phyloP scores from a whole-genome alignment of 139 green algal species.

The Picocystis salinarum region DNA sequence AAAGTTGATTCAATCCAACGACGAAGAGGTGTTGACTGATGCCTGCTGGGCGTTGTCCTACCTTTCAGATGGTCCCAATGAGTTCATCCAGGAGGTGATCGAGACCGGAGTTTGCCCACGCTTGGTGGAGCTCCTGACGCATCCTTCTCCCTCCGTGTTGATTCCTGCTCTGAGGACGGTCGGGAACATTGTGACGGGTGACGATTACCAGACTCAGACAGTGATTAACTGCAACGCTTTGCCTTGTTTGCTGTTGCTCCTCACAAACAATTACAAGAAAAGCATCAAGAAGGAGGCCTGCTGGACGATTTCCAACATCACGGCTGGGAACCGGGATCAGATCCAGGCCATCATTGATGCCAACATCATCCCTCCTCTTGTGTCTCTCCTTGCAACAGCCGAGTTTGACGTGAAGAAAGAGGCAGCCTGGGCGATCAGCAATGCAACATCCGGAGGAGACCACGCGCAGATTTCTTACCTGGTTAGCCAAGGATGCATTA shows the following conservation, averaged over 20 bases:
- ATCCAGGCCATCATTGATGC: slow-evolving; percentile 88
- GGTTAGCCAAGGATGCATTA: slow-evolving; percentile 71
- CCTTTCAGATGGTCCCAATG: slow-evolving; percentile 93
- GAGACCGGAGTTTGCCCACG: slow-evolving; percentile 72
- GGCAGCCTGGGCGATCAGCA: slow-evolving; percentile 95
- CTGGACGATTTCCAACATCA: slow-evolving; percentile 99
- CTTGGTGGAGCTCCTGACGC: slow-evolving; percentile 58
- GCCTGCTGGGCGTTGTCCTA: slow-evolving; percentile 98
- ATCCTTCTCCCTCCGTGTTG: slow-evolving; percentile 51
- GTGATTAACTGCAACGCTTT: slow-evolving; percentile 96
- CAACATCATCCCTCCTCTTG: slow-evolving; percentile 71
- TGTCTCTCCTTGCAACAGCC: slow-evolving; percentile 63
- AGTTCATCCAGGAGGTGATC: slow-evolving; percentile 97
- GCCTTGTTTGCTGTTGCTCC: slow-evolving; percentile 71
- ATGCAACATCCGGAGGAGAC: slow-evolving; percentile 84
- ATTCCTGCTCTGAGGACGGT: slow-evolving; percentile 94
- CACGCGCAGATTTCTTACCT: slow-evolving; percentile 66
- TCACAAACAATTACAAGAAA: slow-evolving; percentile 91
- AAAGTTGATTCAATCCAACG: slow-evolving; percentile 68
- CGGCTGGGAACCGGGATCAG: slow-evolving; percentile 93
- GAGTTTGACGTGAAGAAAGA: slow-evolving; percentile 99
- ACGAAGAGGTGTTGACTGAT: slow-evolving; percentile 97
- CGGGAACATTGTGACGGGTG: slow-evolving; percentile 98
- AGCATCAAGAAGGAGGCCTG: slow-evolving; percentile 99
- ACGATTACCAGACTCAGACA: slow-evolving; percentile 80